Percentiles rank a stretch among this genome's conserved stretches.
These are phyloP conservation scores for Crithidia sp. DNA, from an alignment of 208 protist species.

Conservation along the genomic window DNA sequence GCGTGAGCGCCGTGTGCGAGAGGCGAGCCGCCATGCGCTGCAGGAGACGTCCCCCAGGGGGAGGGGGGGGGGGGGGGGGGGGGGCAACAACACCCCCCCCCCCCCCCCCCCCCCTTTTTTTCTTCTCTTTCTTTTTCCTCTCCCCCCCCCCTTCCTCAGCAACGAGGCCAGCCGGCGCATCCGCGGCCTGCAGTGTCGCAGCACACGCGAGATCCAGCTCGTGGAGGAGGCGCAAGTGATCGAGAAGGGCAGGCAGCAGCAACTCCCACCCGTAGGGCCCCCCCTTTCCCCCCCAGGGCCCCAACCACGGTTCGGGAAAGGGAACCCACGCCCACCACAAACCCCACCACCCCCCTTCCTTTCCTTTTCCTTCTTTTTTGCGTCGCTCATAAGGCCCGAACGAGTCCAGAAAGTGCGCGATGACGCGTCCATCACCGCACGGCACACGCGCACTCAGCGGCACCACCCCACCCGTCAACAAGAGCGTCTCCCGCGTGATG, in stretches of 20 bases:
- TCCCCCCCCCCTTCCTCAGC: background rate
- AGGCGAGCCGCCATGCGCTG: slow-evolving; percentile 16
- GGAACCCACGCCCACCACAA: no score
- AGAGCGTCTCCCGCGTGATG: slow-evolving; percentile 70
- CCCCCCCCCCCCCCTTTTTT: background rate
- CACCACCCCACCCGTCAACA: slow-evolving; percentile 82
- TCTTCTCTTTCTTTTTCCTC: background rate
- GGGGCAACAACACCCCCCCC: no score
- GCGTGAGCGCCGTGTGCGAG: background rate
- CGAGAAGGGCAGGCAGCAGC: slow-evolving; percentile 26
- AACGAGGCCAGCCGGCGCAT: background rate
- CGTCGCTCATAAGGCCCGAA: slow-evolving; percentile 30
- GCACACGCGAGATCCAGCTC: slow-evolving; percentile 17
- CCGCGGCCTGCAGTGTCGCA: background rate
- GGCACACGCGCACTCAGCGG: slow-evolving; percentile 76
- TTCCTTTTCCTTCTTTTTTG: no score
- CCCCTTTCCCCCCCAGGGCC: slow-evolving; percentile 31
- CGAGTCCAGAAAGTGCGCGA: slow-evolving; percentile 45
- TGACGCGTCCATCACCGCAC: slow-evolving; percentile 45
- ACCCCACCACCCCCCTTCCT: no score
- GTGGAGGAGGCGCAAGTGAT: slow-evolving; percentile 24
- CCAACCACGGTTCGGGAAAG: slow-evolving; percentile 19
- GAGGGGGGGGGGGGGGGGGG: no score
- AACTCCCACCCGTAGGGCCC: slow-evolving; percentile 35
- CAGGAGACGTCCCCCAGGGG: background rate